Conservation (phyloP, 306 rosid genomes). For the Nissolia schottii region DNA sequence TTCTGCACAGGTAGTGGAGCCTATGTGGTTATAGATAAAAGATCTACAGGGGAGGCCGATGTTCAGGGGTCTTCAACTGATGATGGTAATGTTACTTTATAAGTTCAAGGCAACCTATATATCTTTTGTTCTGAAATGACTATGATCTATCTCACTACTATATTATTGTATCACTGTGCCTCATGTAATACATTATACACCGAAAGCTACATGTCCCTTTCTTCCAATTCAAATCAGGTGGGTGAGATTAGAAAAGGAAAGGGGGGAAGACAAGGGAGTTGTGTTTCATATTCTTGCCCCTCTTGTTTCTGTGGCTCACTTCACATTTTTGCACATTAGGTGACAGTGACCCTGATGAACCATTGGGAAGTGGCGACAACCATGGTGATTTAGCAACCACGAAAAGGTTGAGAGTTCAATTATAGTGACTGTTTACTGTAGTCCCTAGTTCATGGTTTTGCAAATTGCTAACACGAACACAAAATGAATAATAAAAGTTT, state of each 20-base stretch:
- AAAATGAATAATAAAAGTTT: background rate
- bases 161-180: background rate
- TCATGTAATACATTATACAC: slow-evolving; percentile 2
- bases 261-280: background rate
- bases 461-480: background rate
- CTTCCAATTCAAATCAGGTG: slow-evolving; percentile 8
- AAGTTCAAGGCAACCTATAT: slow-evolving; percentile 5
- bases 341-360: slow-evolving; percentile 78
- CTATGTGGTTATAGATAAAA: slow-evolving; percentile 87
- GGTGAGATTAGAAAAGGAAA: slow-evolving; percentile 1
- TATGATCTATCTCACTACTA: background rate
- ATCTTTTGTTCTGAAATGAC: slow-evolving; percentile 3
- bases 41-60: slow-evolving; percentile 54
- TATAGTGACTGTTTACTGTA: background rate
- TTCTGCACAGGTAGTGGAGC: slow-evolving; percentile 71
- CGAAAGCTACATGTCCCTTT: background rate
- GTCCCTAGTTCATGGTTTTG: background rate
- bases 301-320: slow-evolving; percentile 38
- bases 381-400: slow-evolving; percentile 45
- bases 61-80: slow-evolving; percentile 74
- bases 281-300: slow-evolving; percentile 4
- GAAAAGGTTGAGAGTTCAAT: slow-evolving; percentile 55
- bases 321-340: slow-evolving; percentile 49
- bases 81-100: slow-evolving; percentile 53
- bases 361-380: slow-evolving; percentile 44